Base-by-base conservation (phyloP, 169 alveolate species). In the Amoebophrya sp. region DNA sequence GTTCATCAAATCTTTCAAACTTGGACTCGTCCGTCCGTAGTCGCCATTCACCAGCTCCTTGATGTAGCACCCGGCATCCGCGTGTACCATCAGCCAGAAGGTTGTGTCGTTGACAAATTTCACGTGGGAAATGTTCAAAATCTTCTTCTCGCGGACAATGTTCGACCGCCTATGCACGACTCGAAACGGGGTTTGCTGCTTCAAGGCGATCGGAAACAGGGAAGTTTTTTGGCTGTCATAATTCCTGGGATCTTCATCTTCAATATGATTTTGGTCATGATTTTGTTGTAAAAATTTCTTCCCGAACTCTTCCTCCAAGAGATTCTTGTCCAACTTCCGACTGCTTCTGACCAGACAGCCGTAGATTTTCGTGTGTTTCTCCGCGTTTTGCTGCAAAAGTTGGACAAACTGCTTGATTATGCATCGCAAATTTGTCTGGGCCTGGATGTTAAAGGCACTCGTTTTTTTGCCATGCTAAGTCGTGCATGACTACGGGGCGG, bases 21-120 rank as follows among this genome's bases (percentile, higher is more conserved):
- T 66, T 38, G 98, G 98, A 0, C 90, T 91, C 39, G 98, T 96
- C 92, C 98, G 95, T 89, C 97, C 97, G 88, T 96, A 93, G 93
- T 96, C 98, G 83, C 98, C 97, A 95, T 96, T 96, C 53, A 96
- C 96, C 91, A 96, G 96, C 93, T 96, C 98, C 93, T 96, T 96
- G 40, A 96, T 96, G 93, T 96, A 96, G 90, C 97, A 95, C 23
- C 98, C 98, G 39, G 97, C 97, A 7, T 18, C 29, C 35, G 83
- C 83, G 18, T 66, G 83, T 0, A 66, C 83, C 32, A 7, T 25
- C 32, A 7, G 10, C 39, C 32, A 2, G 83, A 66, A 66, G 38
- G 29, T 66, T 7, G 29, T 66, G 83, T 25, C 32, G 32, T 7
- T 12, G 10, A 66, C 83, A 2, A 66, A 7, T n/a, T 66, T 18